Conservation (phyloP, 352 stramenopile genomes). For the Halophytophthora polymorphica region DNA sequence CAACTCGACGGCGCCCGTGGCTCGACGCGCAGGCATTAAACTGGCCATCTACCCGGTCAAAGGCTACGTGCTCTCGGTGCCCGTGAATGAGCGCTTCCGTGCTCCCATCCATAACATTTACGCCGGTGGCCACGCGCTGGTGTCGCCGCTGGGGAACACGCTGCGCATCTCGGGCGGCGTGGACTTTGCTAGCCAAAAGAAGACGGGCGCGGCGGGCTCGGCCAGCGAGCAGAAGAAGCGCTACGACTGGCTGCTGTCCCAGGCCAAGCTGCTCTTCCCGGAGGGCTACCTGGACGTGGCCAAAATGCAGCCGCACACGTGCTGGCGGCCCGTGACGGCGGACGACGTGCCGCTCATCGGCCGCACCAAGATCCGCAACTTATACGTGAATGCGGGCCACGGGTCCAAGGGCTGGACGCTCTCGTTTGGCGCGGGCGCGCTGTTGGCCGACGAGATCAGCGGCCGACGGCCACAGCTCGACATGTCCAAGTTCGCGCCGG, state of each 20-base stretch:
- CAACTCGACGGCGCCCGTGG: slow-evolving; percentile 70
- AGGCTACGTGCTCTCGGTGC: slow-evolving; percentile 83
- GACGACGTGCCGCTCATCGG: slow-evolving; percentile 83
- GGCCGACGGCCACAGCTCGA: slow-evolving; percentile 73
- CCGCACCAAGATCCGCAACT: slow-evolving; percentile 73
- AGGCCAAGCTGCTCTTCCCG: slow-evolving; percentile 78
- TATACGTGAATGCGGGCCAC: slow-evolving; percentile 85
- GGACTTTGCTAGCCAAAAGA: slow-evolving; percentile 62
- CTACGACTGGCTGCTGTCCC: slow-evolving; percentile 74
- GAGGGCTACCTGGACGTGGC: slow-evolving; percentile 76
- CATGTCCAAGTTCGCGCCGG: slow-evolving; percentile 77
- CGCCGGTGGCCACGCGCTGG: slow-evolving; percentile 66
- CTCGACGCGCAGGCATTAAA: slow-evolving; percentile 64
- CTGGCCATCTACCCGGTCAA: slow-evolving; percentile 84
- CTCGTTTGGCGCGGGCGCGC: slow-evolving; percentile 70
- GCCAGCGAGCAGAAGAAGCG: slow-evolving; percentile 66
- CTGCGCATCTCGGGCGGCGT: slow-evolving; percentile 79
- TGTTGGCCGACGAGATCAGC: slow-evolving; percentile 82
- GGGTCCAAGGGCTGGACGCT: slow-evolving; percentile 86
- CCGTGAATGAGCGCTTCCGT: slow-evolving; percentile 58
- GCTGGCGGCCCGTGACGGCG: slow-evolving; percentile 77
- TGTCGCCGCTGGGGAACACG: slow-evolving; percentile 68
- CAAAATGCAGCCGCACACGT: slow-evolving; percentile 79
- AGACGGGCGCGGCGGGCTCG: slow-evolving; percentile 60
- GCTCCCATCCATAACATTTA: slow-evolving; percentile 81